These are phyloP conservation scores for Cercospora zeina DNA, from an alignment of 2,329 filamentous ascomycete genomes.

Conservation along the genomic window DNA sequence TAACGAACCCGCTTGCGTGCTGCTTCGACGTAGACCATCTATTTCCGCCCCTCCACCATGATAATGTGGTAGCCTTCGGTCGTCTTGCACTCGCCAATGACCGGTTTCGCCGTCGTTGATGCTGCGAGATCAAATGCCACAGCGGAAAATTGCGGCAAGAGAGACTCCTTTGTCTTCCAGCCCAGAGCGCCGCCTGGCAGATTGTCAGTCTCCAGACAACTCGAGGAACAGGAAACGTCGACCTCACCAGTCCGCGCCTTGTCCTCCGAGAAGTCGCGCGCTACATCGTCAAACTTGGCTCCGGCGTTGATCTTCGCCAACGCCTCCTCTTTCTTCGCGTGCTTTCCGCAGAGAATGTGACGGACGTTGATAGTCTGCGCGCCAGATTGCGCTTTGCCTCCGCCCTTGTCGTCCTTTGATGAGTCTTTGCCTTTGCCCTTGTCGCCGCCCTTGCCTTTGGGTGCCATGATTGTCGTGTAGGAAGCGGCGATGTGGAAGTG, in stretches of 20 bases:
- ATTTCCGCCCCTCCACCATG: slow-evolving; percentile 71
- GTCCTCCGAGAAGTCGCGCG: slow-evolving; percentile 71
- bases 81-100: slow-evolving; percentile 70
- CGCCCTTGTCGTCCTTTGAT: slow-evolving; percentile 28
- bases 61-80: slow-evolving; percentile 77
- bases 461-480: slow-evolving; percentile 31
- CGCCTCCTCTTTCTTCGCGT: slow-evolving; percentile 75
- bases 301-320: slow-evolving; percentile 66
- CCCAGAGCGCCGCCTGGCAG: slow-evolving; percentile 65
- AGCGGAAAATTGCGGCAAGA: slow-evolving; percentile 70
- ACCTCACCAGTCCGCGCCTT: slow-evolving; percentile 63
- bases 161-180: slow-evolving; percentile 65
- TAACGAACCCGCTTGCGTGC: too few species aligned
- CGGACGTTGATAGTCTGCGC: slow-evolving; percentile 71
- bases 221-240: neutral
- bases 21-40: neutral
- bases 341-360: slow-evolving; percentile 76
- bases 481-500: neutral
- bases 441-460: slow-evolving; percentile 35
- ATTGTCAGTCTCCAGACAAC: neutral
- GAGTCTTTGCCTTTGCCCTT: slow-evolving; percentile 30
- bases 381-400: slow-evolving; percentile 52
- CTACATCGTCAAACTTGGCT: slow-evolving; percentile 73
- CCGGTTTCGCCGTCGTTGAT: slow-evolving; percentile 65
- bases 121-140: slow-evolving; percentile 68